Conservation (phyloP, 768 basidiomycete genomes). For the Clitopilus hobsonii region DNA sequence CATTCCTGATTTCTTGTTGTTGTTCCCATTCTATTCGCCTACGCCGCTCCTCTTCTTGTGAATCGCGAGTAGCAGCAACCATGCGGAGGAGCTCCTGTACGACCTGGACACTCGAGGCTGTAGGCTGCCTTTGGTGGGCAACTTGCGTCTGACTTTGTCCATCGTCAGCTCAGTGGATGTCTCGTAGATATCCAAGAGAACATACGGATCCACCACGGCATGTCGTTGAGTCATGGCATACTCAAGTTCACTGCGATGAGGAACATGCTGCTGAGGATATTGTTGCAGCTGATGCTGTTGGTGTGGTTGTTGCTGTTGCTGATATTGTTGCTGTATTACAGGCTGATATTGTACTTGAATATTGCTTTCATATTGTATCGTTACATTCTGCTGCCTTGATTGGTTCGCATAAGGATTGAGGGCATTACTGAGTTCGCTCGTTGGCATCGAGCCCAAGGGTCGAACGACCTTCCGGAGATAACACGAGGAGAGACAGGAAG, state of each 20-base stretch:
- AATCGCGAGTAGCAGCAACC: constrained; percentile 50
- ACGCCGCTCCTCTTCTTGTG: constrained; percentile 55
- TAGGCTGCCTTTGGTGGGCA: constrained; percentile 24
- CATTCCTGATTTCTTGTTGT: constrained; percentile 58
- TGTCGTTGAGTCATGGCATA: constrained; percentile 48
- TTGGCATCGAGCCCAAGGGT: constrained; percentile 37
- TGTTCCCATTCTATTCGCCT: constrained; percentile 65
- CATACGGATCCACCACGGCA: constrained; percentile 8
- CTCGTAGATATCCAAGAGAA: not conserved
- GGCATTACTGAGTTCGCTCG: constrained; percentile 75
- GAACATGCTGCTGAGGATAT: constrained; percentile 34
- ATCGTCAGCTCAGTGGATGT: constrained; percentile 5
- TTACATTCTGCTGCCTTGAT: constrained; percentile 20
- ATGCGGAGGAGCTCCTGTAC: constrained; percentile 61
- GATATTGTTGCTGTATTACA: not conserved
- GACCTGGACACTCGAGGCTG: constrained; percentile 33
- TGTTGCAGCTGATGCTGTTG: constrained; percentile 8
- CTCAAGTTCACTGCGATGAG: constrained; percentile 64
- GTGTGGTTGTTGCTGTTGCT: not conserved
- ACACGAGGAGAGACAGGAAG: not conserved
- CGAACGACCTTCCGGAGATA: not conserved
- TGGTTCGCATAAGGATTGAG: constrained; percentile 65
- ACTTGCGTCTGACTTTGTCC: constrained; percentile 7
- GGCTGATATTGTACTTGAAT: not conserved
- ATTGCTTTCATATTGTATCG: not conserved